These are phyloP conservation scores for Cystofilobasidium bisporidii DNA, from an alignment of 768 basidiomycete genomes.

Conservation along the genomic window DNA sequence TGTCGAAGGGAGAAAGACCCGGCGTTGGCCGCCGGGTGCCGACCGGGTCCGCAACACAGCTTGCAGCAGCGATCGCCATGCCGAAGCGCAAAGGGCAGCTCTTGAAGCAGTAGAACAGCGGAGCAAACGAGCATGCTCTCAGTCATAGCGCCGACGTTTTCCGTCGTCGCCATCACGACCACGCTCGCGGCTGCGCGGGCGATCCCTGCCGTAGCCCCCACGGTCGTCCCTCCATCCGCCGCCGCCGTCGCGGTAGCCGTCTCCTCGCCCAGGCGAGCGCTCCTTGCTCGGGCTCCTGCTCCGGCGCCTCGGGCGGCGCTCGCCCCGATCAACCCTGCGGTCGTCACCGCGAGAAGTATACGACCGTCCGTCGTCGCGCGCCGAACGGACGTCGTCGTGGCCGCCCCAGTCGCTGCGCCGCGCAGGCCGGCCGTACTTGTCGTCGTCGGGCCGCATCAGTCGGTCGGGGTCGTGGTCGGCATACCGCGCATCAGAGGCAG, in stretches of 20 bases:
- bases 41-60: no score
- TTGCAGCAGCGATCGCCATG: no score
- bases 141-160: constrained; percentile 22
- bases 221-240: background rate
- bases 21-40: no score
- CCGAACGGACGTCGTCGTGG: constrained; percentile 27
- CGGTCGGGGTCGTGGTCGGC: constrained; percentile 24
- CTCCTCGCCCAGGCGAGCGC: background rate
- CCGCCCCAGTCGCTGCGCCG: constrained; percentile 8
- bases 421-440: background rate
- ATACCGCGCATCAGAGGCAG: background rate
- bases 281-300: constrained; percentile 18
- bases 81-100: no score
- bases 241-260: background rate
- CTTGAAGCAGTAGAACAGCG: no score
- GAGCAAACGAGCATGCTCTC: no score
- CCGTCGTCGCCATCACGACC: background rate
- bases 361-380: constrained; percentile 28
- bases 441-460: constrained; percentile 26
- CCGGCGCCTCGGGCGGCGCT: background rate
- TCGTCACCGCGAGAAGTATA: constrained; percentile 11
- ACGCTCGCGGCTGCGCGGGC: background rate
- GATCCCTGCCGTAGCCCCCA: background rate
- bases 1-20: no score
- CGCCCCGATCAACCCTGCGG: background rate